Evolutionary conservation across 2,329 filamentous ascomycete species (phyloP).

Genomic region (Aspergillus sp.): DNA sequence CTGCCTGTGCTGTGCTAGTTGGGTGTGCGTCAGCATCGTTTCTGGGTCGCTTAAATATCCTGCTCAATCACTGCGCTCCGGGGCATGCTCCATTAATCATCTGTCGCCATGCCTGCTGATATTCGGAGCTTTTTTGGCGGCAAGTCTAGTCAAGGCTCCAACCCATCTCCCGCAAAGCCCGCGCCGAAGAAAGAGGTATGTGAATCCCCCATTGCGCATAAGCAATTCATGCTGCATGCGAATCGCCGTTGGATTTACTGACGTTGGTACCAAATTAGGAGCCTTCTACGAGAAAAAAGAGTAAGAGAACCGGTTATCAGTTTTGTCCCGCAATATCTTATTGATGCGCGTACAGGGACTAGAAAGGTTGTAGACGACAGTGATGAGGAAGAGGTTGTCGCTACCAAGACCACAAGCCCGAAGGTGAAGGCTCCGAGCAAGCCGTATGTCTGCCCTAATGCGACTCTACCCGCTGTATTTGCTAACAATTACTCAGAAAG

Average conservation of each 20-base stretch:
- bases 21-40: neutral
- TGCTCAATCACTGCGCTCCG: neutral
- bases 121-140: constrained; percentile 89
- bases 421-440: constrained; percentile 46
- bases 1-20: neutral
- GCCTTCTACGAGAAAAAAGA: constrained; percentile 33
- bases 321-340: neutral
- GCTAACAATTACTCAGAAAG: constrained; percentile 40
- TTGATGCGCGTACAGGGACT: constrained; percentile 36
- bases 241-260: neutral
- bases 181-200: constrained; percentile 47
- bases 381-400: constrained; percentile 64
- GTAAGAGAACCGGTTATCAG: constrained; percentile 26
- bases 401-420: constrained; percentile 38
- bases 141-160: constrained; percentile 63
- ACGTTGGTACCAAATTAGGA: constrained; percentile 5
- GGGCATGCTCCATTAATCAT: constrained; percentile 8
- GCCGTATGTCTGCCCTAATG: constrained; percentile 46
- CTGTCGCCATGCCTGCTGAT: constrained; percentile 69
- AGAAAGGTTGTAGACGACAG: constrained; percentile 80
- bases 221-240: neutral
- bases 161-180: constrained; percentile 50
- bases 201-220: constrained; percentile 17
- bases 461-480: neutral
- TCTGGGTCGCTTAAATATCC: neutral